These are phyloP conservation scores for Kodamaea fukazawae DNA, from an alignment of 805 yeast genomes.

Conservation along the genomic window DNA sequence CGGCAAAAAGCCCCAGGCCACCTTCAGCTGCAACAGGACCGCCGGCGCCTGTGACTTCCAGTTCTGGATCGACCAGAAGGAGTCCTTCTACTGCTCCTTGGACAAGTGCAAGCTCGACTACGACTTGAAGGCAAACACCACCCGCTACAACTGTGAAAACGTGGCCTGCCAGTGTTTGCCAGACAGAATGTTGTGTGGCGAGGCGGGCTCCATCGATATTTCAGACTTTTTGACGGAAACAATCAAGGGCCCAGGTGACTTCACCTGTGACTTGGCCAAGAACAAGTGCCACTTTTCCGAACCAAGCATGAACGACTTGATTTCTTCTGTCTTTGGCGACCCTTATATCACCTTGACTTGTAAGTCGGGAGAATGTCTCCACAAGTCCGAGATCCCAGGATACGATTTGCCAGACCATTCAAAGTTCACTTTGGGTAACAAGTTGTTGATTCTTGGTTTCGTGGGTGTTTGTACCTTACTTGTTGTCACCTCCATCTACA, in stretches of 20 bases:
- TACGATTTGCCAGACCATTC: slow-evolving; percentile 63
- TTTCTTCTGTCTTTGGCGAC: slow-evolving; percentile 92
- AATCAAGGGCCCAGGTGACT: slow-evolving; percentile 90
- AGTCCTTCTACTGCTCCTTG: slow-evolving; percentile 87
- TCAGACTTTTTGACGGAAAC: slow-evolving; percentile 89
- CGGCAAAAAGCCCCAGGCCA: slow-evolving; percentile 86
- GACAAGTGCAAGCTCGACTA: slow-evolving; percentile 67
- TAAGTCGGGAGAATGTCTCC: slow-evolving; percentile 86
- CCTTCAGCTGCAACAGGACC: slow-evolving; percentile 79
- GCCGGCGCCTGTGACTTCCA: slow-evolving; percentile 77
- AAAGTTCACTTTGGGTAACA: slow-evolving; percentile 42
- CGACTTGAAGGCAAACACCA: slow-evolving; percentile 58
- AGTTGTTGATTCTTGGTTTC: slow-evolving; percentile 46
- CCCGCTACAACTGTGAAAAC: slow-evolving; percentile 73
- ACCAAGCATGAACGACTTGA: slow-evolving; percentile 93
- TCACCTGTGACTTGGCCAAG: slow-evolving; percentile 66
- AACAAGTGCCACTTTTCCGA: slow-evolving; percentile 79
- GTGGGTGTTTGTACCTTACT: slow-evolving; percentile 43
- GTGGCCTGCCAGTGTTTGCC: slow-evolving; percentile 90
- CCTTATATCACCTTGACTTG: slow-evolving; percentile 80
- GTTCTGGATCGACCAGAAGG: slow-evolving; percentile 90
- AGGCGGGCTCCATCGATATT: slow-evolving; percentile 89
- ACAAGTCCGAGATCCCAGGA: slow-evolving; percentile 90
- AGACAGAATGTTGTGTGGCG: slow-evolving; percentile 90
- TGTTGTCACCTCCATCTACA: slow-evolving; percentile 42